These are phyloP conservation scores for Aschersonia sp. DNA, from an alignment of 2,329 filamentous ascomycete species.

Conservation along the genomic window DNA sequence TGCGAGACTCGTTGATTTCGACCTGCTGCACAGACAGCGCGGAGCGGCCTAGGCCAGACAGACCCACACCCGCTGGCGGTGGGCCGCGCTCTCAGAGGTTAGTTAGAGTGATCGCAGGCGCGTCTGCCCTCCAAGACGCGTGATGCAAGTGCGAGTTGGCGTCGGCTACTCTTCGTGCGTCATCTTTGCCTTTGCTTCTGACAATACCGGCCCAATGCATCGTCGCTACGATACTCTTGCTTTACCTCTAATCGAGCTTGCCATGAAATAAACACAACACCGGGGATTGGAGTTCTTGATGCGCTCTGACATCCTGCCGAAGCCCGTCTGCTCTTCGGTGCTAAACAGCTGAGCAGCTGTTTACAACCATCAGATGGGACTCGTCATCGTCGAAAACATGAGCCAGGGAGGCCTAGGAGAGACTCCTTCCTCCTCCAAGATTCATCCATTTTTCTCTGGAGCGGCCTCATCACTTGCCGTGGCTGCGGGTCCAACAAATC, in stretches of 20 bases:
- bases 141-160: not conserved
- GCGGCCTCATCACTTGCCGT: slow-evolving; percentile 4
- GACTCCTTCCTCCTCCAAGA: slow-evolving; percentile 21
- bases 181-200: not conserved
- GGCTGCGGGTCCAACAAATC: not conserved
- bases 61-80: too few relatives aligned
- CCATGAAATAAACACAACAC: too few relatives aligned
- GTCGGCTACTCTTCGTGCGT: not conserved
- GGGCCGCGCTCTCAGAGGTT: not conserved
- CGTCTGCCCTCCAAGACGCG: slow-evolving; percentile 4
- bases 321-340: not conserved
- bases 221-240: too few relatives aligned
- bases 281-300: not conserved
- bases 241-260: too few relatives aligned
- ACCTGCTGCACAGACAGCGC: too few relatives aligned
- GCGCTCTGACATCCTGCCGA: not conserved
- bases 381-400: slow-evolving; percentile 29
- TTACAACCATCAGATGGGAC: slow-evolving; percentile 20
- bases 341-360: not conserved
- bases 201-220: too few relatives aligned
- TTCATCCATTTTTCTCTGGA: slow-evolving; percentile 41
- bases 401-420: slow-evolving; percentile 21
- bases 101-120: slow-evolving; percentile 2
- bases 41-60: too few relatives aligned
- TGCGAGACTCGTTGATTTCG: too few relatives aligned